Base-by-base conservation (phyloP, 345 rosid species). In the Leavenworthia alabamica region DNA sequence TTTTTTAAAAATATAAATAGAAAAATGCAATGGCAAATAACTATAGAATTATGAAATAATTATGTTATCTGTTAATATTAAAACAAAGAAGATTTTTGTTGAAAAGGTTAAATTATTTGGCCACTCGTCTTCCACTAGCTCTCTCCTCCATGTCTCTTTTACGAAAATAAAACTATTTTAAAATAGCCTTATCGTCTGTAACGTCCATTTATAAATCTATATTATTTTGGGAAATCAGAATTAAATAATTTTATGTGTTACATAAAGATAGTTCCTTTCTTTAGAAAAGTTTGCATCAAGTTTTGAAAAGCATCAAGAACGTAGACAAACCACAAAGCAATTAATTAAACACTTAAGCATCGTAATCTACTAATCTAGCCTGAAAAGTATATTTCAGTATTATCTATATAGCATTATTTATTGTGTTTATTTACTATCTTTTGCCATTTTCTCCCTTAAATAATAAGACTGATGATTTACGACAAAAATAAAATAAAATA, bases 111-210 rank as follows among this genome's bases (percentile, higher is more conserved):
- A 70, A 54, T 39, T 61, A 62, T 54, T 54, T 62, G 68, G 68
- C 58, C 68, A 62, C 74, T 70, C 68, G 63, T 70, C 63, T 54
- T 68, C 68, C 74, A 70, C 68, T 70, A 70, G 50, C 68, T 61
- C 27, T 61, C 27, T 26, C 28, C 22, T 45, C 33, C 43, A 44
- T 26, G 19, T 28, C 3, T 2, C 28, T 37, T 70, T 61, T 45
- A 26, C 20, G 13, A 24, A 60, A 60, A 20, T 1, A 52, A 4
- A n/a, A 51, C 11, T 42, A 33, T 60, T 26, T 53, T 6, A 43
- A 68, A 69, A 44, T 33, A 12, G 3, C 23, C 57, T 50, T 28
- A 16, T 2, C 20, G 35, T 42, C 60, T 68, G 17, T 50, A 60
- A 68, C 60, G 73, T 49, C 46, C 10, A n/a, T 51, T 42, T 68